Conservation (phyloP, 441 rosid genomes). For the Mallotus japonicus region DNA sequence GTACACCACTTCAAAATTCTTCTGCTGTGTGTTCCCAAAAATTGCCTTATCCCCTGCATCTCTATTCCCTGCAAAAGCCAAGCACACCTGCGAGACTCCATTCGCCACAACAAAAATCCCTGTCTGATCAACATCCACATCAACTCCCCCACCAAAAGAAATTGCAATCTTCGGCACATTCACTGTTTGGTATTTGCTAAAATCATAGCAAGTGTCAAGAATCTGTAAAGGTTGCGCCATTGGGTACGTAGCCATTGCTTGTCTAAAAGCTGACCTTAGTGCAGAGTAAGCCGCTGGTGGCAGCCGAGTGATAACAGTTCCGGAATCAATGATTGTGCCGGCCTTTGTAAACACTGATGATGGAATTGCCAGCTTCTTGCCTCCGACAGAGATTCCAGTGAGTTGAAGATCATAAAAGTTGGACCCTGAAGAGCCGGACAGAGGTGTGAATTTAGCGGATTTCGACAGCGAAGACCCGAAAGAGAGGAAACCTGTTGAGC, state of each 20-base stretch:
- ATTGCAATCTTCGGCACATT: constrained; percentile 49
- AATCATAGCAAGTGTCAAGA: constrained; percentile 76
- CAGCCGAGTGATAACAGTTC: constrained; percentile 51
- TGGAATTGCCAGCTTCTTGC: constrained; percentile 39
- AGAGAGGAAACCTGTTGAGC: constrained; percentile 67
- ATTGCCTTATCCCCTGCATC: constrained; percentile 48
- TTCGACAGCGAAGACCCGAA: constrained; percentile 53
- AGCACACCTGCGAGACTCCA: constrained; percentile 51
- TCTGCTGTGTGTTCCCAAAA: constrained; percentile 77
- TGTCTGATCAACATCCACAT: constrained; percentile 35
- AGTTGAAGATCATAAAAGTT: constrained; percentile 47
- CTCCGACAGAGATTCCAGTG: constrained; percentile 43
- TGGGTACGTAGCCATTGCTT: constrained; percentile 56
- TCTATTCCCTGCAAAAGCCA: constrained; percentile 69
- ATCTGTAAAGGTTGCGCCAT: constrained; percentile 43
- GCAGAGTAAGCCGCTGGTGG: constrained; percentile 45
- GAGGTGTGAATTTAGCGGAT: constrained; percentile 53
- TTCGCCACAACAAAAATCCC: constrained; percentile 40
- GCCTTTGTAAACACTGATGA: constrained; percentile 43
- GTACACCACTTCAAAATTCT: constrained; percentile 61
- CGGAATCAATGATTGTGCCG: constrained; percentile 66
- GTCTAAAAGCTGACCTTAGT: constrained; percentile 42
- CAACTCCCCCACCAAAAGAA: constrained; percentile 43
- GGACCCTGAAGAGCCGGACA: constrained; percentile 36
- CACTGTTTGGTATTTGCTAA: constrained; percentile 34